phyloP scores from a whole-genome alignment of 2,329 filamentous ascomycete species.

The Pleomassaria siparia region DNA sequence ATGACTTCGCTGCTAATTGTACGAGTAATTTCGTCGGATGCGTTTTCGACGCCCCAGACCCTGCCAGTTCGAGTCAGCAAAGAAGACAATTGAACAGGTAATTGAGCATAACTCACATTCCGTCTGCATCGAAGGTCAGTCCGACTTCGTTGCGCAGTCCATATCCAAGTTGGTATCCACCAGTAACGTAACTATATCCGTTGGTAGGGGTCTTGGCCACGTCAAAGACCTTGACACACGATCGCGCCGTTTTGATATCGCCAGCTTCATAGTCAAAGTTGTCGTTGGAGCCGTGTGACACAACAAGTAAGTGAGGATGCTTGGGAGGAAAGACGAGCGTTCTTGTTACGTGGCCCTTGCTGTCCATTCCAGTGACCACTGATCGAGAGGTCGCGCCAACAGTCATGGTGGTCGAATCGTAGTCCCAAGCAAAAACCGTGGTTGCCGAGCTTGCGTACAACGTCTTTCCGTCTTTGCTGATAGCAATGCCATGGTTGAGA shows the following conservation, averaged over 20 bases:
- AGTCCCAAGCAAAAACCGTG: constrained; percentile 27
- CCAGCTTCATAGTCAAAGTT: constrained; percentile 62
- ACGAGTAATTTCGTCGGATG: constrained; percentile 62
- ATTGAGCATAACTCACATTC: constrained; percentile 15
- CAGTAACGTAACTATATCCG: constrained; percentile 50
- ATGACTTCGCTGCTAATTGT: constrained; percentile 49
- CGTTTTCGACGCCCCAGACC: constrained; percentile 64
- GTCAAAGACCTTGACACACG: constrained; percentile 64
- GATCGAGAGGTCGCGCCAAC: constrained; percentile 33
- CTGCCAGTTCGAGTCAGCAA: constrained; percentile 17
- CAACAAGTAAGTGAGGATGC: constrained; percentile 54
- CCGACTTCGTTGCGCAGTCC: constrained; percentile 71
- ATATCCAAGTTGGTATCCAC: constrained; percentile 59
- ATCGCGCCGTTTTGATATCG: constrained; percentile 56
- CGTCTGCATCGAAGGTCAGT: constrained; percentile 62
- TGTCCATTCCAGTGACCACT: constrained; percentile 30
- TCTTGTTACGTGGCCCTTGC: constrained; percentile 28
- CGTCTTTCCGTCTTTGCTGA: constrained; percentile 31
- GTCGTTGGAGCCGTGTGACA: constrained; percentile 64
- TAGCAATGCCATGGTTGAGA: constrained; percentile 32
- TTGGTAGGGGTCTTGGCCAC: constrained; percentile 35
- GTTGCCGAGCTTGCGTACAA: constrained; percentile 33
- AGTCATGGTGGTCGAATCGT: constrained; percentile 22
- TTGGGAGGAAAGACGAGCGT: constrained; percentile 26
- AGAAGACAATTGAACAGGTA: not conserved